Base-by-base conservation (phyloP, 75 land plant species). In the Ceratopteris richardii region DNA sequence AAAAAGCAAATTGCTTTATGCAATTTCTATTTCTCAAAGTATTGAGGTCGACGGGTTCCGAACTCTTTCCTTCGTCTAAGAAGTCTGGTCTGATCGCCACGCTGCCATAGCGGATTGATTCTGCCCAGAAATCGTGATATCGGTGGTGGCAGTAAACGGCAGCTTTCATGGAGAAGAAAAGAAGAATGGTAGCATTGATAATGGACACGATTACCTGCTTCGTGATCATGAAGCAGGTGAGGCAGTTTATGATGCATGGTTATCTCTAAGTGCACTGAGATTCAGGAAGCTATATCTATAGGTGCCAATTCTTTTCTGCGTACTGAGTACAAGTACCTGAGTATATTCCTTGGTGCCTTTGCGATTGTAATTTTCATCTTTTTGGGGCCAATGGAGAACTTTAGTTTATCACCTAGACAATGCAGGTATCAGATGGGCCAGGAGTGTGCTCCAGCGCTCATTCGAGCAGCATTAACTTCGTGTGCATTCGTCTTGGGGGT, bases 281-380 rank as follows among this genome's bases (percentile, higher is more conserved):
- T 83, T 18, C 86, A 83, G 60, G 69, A 28, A 39, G 86, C 86
- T 64, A 83, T 83, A 36, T 76, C 80, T 18, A 80, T 66, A 55
- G 86, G 87, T 0, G 76, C 83, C 24, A 73, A 73, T 22, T 85
- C 94, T 0, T 88, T 88, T 63, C 80, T 88, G 7, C 73, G 62
- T 54, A 88, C 93, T 0, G 86, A 82, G 58, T 88, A 88, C 24
- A 59, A 77, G 67, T 88, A 88, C 54, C 73, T 88, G 62, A 75
- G 81, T 0, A 28, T 76, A n/a, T 88, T 88, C 71, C 82, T 88
- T 91, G 66, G 62, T 29, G 57, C 54, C 21, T 88, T 88, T 77
- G 93, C 91, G 0, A 59, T 69, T 26, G 48, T 88, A 50, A 86
- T 86, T 41, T 88, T 88, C 57, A 33, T 88, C 7, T 86, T 86